Evolutionary conservation across 257 asterid genomes (phyloP), one percentile per base, ranked within the genome.

Genomic region (Salvia rosmarinus): DNA sequence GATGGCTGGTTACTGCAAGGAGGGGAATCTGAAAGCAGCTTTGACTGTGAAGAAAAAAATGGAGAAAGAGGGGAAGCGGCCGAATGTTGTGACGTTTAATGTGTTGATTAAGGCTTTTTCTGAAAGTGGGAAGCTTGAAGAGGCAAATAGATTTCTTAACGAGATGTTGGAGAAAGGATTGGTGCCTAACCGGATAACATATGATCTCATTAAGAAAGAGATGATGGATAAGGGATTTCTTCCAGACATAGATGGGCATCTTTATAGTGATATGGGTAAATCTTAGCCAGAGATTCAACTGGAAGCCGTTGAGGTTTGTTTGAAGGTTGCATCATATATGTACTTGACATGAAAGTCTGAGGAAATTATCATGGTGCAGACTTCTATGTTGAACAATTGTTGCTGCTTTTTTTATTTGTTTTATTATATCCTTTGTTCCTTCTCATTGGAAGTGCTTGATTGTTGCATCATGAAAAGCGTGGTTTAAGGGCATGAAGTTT

Each of bases 121-220:
- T 64, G 85, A 78, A 75, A 82, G 80, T 11, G 83, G 83, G 40
- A 89, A 85, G 74, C 71, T 89, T 75, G 91, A 89, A 70, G 87
- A 86, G 72, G 96, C 99, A 46, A 89, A 91, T 40, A 23, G 54
- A 16, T 74, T 78, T 79, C 88, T 94, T 58, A 91, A 91, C 23
- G 96, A 91, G 90, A 91, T 91, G 99, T 71, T 91, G 88, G 99
- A 88, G 86, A 94, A 84, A 74, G 99, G 99, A 50, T 74, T 94
- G 76, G 82, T 82, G 46, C 96, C 98, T 40, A 91, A 89, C 64
- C 77, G 85, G 56, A 75, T 77, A 20, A 89, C 99, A 5, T 94
- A 91, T 72, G 95, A 90, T 68, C 77, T 87, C 68, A 85, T 93
- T 67, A 83, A 82, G 68, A 88, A 85, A 79, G 89, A 82, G 72